Evolutionary conservation across 2,329 filamentous ascomycete genomes (phyloP).

Genomic region (Podosphaera xanthii): DNA sequence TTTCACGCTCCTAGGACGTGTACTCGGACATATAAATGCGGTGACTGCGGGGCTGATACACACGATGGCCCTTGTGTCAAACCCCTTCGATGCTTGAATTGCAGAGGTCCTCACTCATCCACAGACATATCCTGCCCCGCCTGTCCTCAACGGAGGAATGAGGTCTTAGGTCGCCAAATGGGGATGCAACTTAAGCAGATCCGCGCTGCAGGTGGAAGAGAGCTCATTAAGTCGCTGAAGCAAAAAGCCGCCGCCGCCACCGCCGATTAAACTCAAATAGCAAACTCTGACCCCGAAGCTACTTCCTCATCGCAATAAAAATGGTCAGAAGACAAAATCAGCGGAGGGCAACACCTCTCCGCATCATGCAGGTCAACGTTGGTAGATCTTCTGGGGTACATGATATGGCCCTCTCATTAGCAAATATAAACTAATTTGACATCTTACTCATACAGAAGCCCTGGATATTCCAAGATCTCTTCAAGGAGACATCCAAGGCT

Average conservation of each 20-base stretch:
- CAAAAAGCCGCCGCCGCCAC: background rate
- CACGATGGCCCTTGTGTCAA: background rate
- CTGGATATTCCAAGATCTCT: background rate
- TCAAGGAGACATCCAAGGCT: background rate
- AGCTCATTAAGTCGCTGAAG: background rate
- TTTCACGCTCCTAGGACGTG: background rate
- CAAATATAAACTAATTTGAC: background rate
- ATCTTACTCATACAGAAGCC: background rate
- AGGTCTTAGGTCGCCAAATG: background rate
- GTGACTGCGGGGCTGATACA: background rate
- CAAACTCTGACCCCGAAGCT: background rate
- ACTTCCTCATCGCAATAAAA: background rate
- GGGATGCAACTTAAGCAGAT: background rate
- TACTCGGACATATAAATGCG: background rate
- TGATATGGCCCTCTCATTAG: background rate
- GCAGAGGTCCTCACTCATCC: background rate
- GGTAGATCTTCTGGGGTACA: background rate
- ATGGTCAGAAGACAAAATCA: slow-evolving; percentile 1
- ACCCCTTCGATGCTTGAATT: background rate
- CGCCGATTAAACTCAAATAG: background rate
- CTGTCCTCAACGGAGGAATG: background rate
- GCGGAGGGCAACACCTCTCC: background rate
- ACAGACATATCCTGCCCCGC: background rate
- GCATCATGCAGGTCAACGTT: slow-evolving; percentile 1
- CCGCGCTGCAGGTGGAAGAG: background rate